Base-by-base conservation (phyloP, 768 basidiomycete genomes). In the Amanita molliuscula region DNA sequence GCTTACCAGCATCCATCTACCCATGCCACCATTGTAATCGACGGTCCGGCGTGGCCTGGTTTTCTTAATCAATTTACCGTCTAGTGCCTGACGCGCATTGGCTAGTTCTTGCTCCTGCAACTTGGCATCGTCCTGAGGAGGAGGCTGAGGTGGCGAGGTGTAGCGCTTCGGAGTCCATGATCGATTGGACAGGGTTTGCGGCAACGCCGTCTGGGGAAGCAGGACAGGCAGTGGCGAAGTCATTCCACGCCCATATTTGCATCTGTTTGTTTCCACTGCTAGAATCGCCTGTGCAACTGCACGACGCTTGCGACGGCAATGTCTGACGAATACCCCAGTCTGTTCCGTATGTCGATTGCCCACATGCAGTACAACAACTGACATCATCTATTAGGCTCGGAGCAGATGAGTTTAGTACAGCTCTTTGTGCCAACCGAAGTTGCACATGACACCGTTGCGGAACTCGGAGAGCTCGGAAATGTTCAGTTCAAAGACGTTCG, bases 401-500 rank as follows among this genome's bases (percentile, higher is more conserved):
- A 96, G 72, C 78, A 82, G 73, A 97, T 97, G 94, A 95, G 92
- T 75, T 74, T 94, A 70, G 88, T 95, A 55, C 92, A 97, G 75
- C 82, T 99, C 60, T 94, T 92, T 63, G 87, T 97, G 58, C 96
- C 95, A 38, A 86, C 88, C 34, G 96, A 99, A 75, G 91, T 95
- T 54, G 91, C 94, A 25, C 96, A 99, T 66, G 92, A 97, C 62
- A 90, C 95, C 42, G 90, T 97, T 53, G 83, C 87, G 47, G 92
- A 95, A 64, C 81, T 99, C 15, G 96, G 91, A 57, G 92, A 96
- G 66, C 81, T 97, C 38, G 92, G 94, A 41, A 78, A 95, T 66
- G 87, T 98, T 23, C 92, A 98, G 64, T 96, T 98, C 70, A 95
- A 94, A 71, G 96, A 99, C 68, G 92, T 94, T 58, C 58, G 87